Conservation (phyloP, 2,329 filamentous ascomycete genomes). For the Plectosphaerella plurivora region DNA sequence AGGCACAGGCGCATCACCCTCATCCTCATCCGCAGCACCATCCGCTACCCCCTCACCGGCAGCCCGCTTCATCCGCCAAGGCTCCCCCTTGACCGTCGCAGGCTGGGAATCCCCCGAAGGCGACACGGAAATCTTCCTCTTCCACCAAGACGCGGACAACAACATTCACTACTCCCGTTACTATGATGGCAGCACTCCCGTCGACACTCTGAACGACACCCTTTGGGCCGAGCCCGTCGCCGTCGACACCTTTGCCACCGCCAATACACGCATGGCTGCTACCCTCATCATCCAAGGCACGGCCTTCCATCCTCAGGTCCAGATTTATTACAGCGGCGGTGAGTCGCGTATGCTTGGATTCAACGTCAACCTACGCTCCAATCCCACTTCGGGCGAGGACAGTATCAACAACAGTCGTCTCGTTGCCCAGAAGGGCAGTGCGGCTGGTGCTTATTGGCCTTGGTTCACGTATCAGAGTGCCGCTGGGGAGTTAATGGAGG, state of each 20-base stretch:
- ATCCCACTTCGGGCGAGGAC: neutral
- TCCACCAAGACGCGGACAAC: neutral
- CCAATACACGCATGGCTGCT: neutral
- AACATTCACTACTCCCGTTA: neutral
- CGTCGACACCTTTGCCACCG: neutral
- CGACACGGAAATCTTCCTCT: conserved; percentile 1
- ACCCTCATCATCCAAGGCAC: neutral
- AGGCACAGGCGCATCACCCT: no score
- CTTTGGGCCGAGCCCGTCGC: neutral
- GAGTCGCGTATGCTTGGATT: neutral
- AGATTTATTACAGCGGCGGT: conserved; percentile 1
- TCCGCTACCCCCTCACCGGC: neutral
- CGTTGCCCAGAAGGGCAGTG: neutral
- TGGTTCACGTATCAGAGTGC: neutral
- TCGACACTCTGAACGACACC: neutral
- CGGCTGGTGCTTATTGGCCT: conserved; percentile 1
- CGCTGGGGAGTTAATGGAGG: conserved; percentile 1
- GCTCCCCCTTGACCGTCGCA: neutral
- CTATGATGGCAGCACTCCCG: neutral
- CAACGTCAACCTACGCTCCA: conserved; percentile 1
- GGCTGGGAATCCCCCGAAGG: neutral
- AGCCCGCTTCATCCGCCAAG: neutral
- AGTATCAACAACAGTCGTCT: conserved; percentile 2
- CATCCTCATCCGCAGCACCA: neutral
- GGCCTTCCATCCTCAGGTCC: neutral